Conservation (phyloP, 352 stramenopile genomes). For the Phytophthora constricta region DNA sequence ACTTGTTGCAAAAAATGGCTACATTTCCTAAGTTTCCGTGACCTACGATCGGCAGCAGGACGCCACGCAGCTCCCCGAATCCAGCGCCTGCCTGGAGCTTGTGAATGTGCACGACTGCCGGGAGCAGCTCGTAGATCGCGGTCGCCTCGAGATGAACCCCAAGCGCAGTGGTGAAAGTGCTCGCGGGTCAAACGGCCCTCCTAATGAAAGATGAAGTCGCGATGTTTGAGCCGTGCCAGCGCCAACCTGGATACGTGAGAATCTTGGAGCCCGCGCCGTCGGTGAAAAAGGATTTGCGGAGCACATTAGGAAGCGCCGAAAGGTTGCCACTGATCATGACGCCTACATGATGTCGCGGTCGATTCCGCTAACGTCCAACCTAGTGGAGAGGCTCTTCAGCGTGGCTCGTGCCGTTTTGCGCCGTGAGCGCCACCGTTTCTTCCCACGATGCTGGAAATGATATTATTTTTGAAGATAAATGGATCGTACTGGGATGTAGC, state of each 20-base stretch:
- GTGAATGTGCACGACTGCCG: too few species aligned
- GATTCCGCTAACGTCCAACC: constrained; percentile 6
- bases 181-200: neutral
- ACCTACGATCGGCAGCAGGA: too few species aligned
- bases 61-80: too few species aligned
- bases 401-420: constrained; percentile 1
- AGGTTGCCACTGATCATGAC: neutral
- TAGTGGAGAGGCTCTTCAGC: constrained; percentile 14
- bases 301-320: neutral
- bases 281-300: neutral
- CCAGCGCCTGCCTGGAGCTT: too few species aligned
- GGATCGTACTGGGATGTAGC: constrained; percentile 1
- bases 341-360: neutral
- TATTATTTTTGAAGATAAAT: constrained; percentile 9
- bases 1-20: too few species aligned
- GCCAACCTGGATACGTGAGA: neutral
- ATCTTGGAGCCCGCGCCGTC: neutral
- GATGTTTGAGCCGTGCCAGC: neutral
- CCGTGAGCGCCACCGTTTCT: constrained; percentile 8
- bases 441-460: constrained; percentile 11
- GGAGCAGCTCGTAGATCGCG: too few species aligned
- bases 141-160: too few species aligned
- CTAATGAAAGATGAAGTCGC: neutral
- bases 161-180: constrained; percentile 15
- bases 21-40: too few species aligned